These are phyloP conservation scores for Eragrostis curvula DNA, from an alignment of 176 grass and related monocot genomes.

Conservation along the genomic window DNA sequence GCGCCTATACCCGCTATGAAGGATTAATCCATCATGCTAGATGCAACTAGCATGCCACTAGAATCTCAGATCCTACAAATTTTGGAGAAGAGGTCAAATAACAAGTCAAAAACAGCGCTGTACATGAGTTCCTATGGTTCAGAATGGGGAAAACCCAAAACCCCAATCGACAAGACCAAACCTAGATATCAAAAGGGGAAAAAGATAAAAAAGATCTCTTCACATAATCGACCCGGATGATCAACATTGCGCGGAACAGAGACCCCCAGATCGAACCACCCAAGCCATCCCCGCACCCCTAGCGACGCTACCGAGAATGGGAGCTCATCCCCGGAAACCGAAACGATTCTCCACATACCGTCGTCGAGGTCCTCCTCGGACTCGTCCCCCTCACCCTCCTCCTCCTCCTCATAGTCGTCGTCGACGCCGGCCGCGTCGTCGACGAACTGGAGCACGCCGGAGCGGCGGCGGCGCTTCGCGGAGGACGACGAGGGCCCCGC, in stretches of 20 bases:
- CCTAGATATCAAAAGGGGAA: not conserved
- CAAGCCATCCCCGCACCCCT: not conserved
- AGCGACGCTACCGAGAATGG: not conserved
- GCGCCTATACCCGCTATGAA: not conserved
- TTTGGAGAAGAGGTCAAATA: not conserved
- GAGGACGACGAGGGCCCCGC: conserved; percentile 45
- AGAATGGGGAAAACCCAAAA: not conserved
- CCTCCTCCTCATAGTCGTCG: conserved; percentile 60
- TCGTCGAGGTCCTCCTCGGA: conserved; percentile 46
- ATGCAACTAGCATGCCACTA: not conserved
- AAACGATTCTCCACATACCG: conserved; percentile 43
- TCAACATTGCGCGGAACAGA: conserved; percentile 25
- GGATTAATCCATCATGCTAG: not conserved
- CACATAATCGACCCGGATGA: not conserved
- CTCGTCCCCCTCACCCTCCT: conserved; percentile 42
- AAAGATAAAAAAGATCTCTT: not conserved
- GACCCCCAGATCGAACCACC: conserved; percentile 21
- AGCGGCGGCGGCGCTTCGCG: conserved; percentile 46
- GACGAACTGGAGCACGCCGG: conserved; percentile 71
- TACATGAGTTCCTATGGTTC: not conserved
- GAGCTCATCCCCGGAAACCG: not conserved
- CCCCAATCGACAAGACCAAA: not conserved
- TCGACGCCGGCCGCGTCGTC: conserved; percentile 69
- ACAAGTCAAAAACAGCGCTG: not conserved
- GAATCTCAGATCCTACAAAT: not conserved